Evolutionary conservation across 805 yeast species (phyloP).

Genomic region (Dipodascus albidus): DNA sequence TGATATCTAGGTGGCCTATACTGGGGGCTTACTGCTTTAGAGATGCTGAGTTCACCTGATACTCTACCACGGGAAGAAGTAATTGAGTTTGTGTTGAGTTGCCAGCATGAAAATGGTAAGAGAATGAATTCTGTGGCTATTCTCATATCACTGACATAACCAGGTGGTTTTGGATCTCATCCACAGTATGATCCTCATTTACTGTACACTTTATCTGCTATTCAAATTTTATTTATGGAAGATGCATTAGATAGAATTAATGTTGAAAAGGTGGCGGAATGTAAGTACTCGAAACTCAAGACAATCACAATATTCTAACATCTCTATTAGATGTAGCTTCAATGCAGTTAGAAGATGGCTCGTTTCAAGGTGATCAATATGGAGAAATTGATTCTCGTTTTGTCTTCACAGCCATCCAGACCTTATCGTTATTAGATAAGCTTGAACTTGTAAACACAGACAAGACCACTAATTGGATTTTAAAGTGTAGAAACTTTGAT

Average conservation of each 20-base stretch:
- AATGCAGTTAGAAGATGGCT: conserved; percentile 50
- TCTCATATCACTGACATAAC: background rate
- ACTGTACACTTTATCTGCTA: conserved; percentile 71
- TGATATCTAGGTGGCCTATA: conserved; percentile 54
- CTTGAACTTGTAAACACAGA: conserved; percentile 37
- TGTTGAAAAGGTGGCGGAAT: conserved; percentile 25
- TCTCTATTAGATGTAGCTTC: conserved; percentile 23
- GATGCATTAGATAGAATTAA: conserved; percentile 39
- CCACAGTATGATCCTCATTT: conserved; percentile 86
- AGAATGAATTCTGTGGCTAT: no score
- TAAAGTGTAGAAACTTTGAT: conserved; percentile 75
- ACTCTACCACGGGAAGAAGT: conserved; percentile 54
- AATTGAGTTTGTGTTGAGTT: conserved; percentile 53
- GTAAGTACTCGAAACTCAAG: no score
- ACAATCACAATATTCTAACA: conserved; percentile 9
- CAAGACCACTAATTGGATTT: conserved; percentile 50
- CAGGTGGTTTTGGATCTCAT: conserved; percentile 71
- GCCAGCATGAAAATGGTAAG: conserved; percentile 36
- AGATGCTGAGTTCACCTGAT: conserved; percentile 42
- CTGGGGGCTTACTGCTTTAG: conserved; percentile 84
- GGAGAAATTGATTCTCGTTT: conserved; percentile 93
- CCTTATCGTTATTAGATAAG: conserved; percentile 56
- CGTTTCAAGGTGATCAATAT: conserved; percentile 79
- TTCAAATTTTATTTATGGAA: conserved; percentile 66
- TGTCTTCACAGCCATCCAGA: conserved; percentile 69